These are phyloP conservation scores for Urtica urens DNA, from an alignment of 306 rosid species.

Conservation along the genomic window DNA sequence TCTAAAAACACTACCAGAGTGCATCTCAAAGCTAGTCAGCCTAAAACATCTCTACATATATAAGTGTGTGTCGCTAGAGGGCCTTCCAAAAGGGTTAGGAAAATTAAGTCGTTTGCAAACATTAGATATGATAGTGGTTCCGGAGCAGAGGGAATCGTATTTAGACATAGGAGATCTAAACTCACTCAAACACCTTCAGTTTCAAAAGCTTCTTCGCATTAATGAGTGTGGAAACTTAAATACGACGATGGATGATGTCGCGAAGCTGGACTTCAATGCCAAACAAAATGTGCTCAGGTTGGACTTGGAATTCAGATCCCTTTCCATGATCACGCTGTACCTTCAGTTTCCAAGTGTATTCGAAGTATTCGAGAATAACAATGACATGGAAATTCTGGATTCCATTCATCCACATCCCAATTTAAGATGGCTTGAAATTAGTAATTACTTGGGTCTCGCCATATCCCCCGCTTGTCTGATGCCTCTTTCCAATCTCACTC, in stretches of 20 bases:
- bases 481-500: neutral
- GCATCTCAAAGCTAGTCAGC: neutral
- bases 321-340: no score
- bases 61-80: no score
- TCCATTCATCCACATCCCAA: conserved; percentile 6
- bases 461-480: conserved; percentile 5
- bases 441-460: fast-evolving
- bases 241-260: neutral
- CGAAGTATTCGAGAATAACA: neutral
- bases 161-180: conserved; percentile 1
- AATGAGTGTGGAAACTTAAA: neutral
- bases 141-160: neutral
- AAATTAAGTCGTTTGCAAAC: no score
- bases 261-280: neutral
- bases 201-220: neutral
- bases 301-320: neutral
- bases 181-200: neutral
- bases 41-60: neutral
- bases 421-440: neutral
- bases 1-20: neutral
- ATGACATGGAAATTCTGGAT: neutral
- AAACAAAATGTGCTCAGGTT: neutral
- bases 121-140: no score
- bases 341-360: no score
- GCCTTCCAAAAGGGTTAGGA: no score